phyloP scores from a whole-genome alignment of 75 land plant species.

The Larix kaempferi region DNA sequence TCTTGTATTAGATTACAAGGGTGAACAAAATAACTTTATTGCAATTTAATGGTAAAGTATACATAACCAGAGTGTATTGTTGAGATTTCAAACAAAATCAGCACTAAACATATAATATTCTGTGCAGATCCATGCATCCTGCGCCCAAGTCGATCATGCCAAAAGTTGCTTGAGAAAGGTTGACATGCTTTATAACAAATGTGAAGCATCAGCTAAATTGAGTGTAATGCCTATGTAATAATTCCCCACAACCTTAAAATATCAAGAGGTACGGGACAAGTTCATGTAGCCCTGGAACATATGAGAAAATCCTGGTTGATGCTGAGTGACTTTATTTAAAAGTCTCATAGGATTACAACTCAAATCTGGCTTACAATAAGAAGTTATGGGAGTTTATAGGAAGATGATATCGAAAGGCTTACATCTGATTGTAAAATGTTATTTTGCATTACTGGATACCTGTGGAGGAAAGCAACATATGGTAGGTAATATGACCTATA shows the following conservation, averaged over 20 bases:
- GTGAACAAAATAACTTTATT: too few relatives aligned
- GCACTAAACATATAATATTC: too few relatives aligned
- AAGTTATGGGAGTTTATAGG: constrained; percentile 57
- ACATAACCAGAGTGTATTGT: too few relatives aligned
- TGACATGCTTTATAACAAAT: too few relatives aligned
- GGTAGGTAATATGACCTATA: constrained; percentile 35
- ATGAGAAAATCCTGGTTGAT: constrained; percentile 49
- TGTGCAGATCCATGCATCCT: too few relatives aligned
- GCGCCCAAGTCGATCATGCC: too few relatives aligned
- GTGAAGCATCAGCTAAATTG: neutral
- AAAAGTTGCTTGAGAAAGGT: too few relatives aligned
- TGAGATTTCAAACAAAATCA: too few relatives aligned
- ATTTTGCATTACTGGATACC: constrained; percentile 61
- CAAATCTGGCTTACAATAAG: constrained; percentile 39
- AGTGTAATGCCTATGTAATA: constrained; percentile 38
- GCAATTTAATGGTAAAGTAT: too few relatives aligned
- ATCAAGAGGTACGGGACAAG: constrained; percentile 36
- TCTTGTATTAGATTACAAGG: too few relatives aligned
- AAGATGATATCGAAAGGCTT: constrained; percentile 53
- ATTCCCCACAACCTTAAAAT: constrained; percentile 38
- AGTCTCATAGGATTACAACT: constrained; percentile 55
- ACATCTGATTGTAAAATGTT: constrained; percentile 27
- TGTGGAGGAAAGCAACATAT: constrained; percentile 52
- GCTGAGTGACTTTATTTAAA: constrained; percentile 57
- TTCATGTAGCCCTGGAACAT: constrained; percentile 34